phyloP scores from a whole-genome alignment of 306 rosid species.

The Begonia fuchsioides region DNA sequence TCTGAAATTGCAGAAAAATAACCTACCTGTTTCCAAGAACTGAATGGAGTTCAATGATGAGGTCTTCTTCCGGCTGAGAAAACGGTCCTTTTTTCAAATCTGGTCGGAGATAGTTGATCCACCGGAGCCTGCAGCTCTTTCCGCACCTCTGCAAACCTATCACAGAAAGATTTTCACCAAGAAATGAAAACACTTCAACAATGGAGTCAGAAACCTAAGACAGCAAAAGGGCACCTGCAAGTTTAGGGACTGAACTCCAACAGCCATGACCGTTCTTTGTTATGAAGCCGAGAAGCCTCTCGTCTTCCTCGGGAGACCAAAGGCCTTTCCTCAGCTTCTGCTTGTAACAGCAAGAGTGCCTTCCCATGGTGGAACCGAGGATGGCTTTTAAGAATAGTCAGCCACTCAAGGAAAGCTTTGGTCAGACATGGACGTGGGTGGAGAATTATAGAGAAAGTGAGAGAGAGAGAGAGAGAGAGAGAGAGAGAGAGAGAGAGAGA shows the following conservation, averaged over 20 bases:
- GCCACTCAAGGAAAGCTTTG: constrained; percentile 2
- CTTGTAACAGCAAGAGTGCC: constrained; percentile 29
- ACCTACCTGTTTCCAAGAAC: constrained; percentile 36
- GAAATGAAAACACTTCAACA: neutral
- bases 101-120: constrained; percentile 46
- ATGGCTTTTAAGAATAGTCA: constrained; percentile 6
- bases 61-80: constrained; percentile 33
- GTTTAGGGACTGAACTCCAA: constrained; percentile 48
- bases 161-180: neutral
- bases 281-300: constrained; percentile 28
- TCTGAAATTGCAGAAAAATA: no score
- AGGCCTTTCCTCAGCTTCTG: constrained; percentile 43
- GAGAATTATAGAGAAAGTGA: constrained; percentile 2
- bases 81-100: constrained; percentile 40
- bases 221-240: constrained; percentile 23
- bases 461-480: neutral
- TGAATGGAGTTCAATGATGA: constrained; percentile 37
- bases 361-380: constrained; percentile 9
- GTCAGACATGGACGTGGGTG: neutral
- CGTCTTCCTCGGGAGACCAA: constrained; percentile 57
- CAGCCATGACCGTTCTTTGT: constrained; percentile 35
- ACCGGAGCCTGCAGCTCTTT: constrained; percentile 40
- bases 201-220: no score
- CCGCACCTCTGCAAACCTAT: constrained; percentile 41
- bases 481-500: neutral